Conservation (phyloP, 2,329 filamentous ascomycete genomes). For the Penicillium rolfsii region DNA sequence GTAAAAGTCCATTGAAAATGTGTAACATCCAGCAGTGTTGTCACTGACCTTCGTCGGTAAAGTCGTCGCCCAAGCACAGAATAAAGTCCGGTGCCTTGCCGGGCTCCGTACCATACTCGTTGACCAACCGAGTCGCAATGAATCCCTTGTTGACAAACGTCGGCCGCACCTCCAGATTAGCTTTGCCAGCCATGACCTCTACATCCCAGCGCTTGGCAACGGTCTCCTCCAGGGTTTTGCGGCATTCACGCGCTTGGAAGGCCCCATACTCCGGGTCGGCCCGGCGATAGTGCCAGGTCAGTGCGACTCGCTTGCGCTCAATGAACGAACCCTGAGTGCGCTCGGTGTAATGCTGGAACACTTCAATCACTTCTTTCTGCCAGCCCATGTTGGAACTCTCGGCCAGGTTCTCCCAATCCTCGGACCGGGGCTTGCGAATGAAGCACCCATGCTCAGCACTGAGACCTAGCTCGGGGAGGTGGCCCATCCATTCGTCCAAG, state of each 20-base stretch:
- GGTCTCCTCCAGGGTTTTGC: slow-evolving; percentile 76
- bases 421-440: slow-evolving; percentile 75
- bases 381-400: slow-evolving; percentile 88
- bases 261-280: slow-evolving; percentile 83
- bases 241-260: slow-evolving; percentile 78
- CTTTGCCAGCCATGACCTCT: slow-evolving; percentile 95
- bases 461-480: slow-evolving; percentile 85
- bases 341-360: slow-evolving; percentile 89
- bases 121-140: slow-evolving; percentile 82
- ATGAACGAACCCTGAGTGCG: slow-evolving; percentile 87
- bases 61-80: slow-evolving; percentile 90
- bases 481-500: slow-evolving; percentile 86
- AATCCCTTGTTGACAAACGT: slow-evolving; percentile 98
- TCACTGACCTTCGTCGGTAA: slow-evolving; percentile 88
- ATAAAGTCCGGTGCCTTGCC: slow-evolving; percentile 76
- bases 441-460: slow-evolving; percentile 98
- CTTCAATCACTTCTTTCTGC: slow-evolving; percentile 80
- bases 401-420: slow-evolving; percentile 85
- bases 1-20: not conserved
- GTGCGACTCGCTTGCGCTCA: slow-evolving; percentile 87
- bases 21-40: not conserved
- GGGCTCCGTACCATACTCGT: slow-evolving; percentile 64
- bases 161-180: slow-evolving; percentile 94
- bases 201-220: slow-evolving; percentile 83
- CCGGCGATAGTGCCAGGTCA: slow-evolving; percentile 96